phyloP scores from a whole-genome alignment of 352 stramenopile species.

The Phytophthora pisi region DNA sequence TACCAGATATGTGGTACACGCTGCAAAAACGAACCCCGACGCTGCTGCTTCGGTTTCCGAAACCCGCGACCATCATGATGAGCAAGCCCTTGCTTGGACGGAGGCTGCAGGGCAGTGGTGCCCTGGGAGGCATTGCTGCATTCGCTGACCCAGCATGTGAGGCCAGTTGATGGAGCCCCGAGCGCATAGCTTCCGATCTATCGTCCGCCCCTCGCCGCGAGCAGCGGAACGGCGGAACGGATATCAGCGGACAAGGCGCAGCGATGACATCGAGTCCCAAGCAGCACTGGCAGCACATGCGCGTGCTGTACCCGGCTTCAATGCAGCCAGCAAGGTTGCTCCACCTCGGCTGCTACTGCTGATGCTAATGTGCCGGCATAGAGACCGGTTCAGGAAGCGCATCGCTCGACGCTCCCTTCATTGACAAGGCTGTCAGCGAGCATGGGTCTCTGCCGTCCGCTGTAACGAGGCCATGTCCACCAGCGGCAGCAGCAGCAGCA shows the following conservation, averaged over 20 bases:
- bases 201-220: not conserved
- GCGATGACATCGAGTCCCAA: not conserved
- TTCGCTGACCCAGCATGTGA: too few relatives aligned
- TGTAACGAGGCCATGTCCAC: too few relatives aligned
- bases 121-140: too few relatives aligned
- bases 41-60: not conserved
- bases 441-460: not conserved
- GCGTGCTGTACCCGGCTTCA: not conserved
- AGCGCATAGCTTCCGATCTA: not conserved
- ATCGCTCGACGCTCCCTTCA: too few relatives aligned
- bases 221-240: not conserved
- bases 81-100: not conserved
- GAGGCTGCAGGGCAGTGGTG: not conserved
- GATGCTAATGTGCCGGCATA: not conserved
- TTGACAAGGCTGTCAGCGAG: not conserved
- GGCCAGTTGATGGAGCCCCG: not conserved
- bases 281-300: not conserved
- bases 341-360: not conserved
- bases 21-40: not conserved
- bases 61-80: not conserved
- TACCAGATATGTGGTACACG: not conserved
- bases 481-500: not conserved
- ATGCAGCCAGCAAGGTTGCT: not conserved
- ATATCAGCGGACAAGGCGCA: not conserved
- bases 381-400: too few relatives aligned